Evolutionary conservation across 331 rosid genomes (phyloP).

Genomic region (Acacia pycnantha): DNA sequence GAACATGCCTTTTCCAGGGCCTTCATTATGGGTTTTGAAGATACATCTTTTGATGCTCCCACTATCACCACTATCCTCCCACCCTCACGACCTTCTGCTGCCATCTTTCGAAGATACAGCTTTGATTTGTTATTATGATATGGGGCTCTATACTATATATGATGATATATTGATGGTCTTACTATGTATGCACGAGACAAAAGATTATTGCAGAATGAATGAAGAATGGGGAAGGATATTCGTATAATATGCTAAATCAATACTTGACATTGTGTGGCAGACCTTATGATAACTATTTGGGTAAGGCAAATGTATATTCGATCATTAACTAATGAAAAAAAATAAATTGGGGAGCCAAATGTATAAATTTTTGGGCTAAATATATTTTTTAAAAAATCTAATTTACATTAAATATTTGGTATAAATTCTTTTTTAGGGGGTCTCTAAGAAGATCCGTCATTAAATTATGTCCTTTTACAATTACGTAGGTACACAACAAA

Average conservation of each 20-base stretch:
- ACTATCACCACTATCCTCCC: constrained; percentile 63
- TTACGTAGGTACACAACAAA: too few species aligned
- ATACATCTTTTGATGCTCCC: constrained; percentile 67
- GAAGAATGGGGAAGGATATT: constrained; percentile 20
- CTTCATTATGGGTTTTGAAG: constrained; percentile 41
- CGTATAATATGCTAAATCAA: constrained; percentile 27
- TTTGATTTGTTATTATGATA: neutral
- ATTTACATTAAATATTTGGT: too few species aligned
- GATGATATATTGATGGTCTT: neutral
- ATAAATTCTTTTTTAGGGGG: too few species aligned
- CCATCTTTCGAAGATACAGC: neutral
- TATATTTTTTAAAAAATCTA: too few species aligned
- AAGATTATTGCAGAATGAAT: neutral
- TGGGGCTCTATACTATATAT: neutral
- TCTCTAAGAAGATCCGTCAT: too few species aligned
- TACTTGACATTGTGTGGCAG: neutral
- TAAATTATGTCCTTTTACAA: too few species aligned
- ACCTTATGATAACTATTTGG: too few species aligned
- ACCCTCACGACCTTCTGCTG: constrained; percentile 14
- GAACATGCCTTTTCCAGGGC: constrained; percentile 43
- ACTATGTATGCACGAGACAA: neutral
- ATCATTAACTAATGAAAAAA: too few species aligned
- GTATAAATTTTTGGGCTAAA: too few species aligned
- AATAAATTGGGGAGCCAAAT: too few species aligned
- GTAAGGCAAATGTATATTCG: too few species aligned